A percentile compares a stretch with the other conserved stretches of the same genome.
phyloP scores from a whole-genome alignment of 2,329 filamentous ascomycete species.

The Epichloe elymi region DNA sequence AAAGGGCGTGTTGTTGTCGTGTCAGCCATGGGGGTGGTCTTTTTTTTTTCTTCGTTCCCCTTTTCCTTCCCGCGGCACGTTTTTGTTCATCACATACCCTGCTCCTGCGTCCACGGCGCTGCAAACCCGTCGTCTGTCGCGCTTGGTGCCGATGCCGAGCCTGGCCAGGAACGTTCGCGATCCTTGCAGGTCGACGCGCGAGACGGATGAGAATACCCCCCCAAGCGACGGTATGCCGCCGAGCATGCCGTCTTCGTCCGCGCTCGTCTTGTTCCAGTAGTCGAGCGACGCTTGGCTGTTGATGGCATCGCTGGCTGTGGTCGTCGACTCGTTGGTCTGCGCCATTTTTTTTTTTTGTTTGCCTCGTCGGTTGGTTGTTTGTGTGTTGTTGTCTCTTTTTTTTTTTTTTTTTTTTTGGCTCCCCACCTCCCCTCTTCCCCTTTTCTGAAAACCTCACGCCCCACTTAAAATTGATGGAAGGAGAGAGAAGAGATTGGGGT shows the following conservation, averaged over 20 bases:
- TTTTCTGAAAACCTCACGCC: too few species aligned
- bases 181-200: slow-evolving; percentile 54
- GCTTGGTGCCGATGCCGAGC: slow-evolving; percentile 33
- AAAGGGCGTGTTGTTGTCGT: neutral
- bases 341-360: neutral
- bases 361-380: too few species aligned
- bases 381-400: too few species aligned
- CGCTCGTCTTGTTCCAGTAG: slow-evolving; percentile 35
- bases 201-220: slow-evolving; percentile 24
- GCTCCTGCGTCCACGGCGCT: slow-evolving; percentile 26
- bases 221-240: slow-evolving; percentile 43
- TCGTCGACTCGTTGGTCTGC: neutral
- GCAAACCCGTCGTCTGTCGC: slow-evolving; percentile 16
- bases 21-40: neutral
- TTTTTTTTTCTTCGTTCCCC: too few species aligned
- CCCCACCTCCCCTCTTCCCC: too few species aligned
- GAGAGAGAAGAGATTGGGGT: too few species aligned
- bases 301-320: slow-evolving; percentile 1
- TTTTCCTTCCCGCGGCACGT: too few species aligned
- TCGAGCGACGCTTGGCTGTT: neutral
- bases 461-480: too few species aligned
- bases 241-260: slow-evolving; percentile 58
- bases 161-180: slow-evolving; percentile 58
- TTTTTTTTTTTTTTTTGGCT: too few species aligned
- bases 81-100: slow-evolving; percentile 15